A percentile compares a stretch with the other conserved stretches of the same genome.
phyloP scores from a whole-genome alignment of 2,329 filamentous ascomycete species.

The Tolypocladium paradoxum region DNA sequence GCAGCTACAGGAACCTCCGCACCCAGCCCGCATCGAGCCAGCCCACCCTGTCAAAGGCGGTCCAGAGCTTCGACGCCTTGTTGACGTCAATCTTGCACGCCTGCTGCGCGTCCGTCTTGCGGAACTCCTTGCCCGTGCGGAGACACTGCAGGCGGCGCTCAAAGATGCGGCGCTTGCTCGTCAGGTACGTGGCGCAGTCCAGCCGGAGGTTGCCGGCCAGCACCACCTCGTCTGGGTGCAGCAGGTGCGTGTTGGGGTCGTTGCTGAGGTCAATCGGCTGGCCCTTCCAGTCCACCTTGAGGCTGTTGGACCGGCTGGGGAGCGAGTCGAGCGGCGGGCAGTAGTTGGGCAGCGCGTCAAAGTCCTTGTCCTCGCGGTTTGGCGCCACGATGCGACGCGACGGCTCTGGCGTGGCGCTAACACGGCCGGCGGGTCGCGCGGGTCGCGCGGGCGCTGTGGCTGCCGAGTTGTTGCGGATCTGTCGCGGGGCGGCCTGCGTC shows the following conservation, averaged over 20 bases:
- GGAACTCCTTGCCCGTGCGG: slow-evolving; percentile 67
- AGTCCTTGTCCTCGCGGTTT: slow-evolving; percentile 76
- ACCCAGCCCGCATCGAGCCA: slow-evolving; percentile 57
- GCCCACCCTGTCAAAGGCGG: slow-evolving; percentile 74
- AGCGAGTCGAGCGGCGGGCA: slow-evolving; percentile 60
- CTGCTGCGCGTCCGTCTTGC: slow-evolving; percentile 91
- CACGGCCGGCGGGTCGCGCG: slow-evolving; percentile 19
- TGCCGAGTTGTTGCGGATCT: slow-evolving; percentile 20
- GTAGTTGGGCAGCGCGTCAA: slow-evolving; percentile 57
- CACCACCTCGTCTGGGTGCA: slow-evolving; percentile 68
- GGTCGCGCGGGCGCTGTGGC: slow-evolving; percentile 6
- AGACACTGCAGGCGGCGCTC: slow-evolving; percentile 59
- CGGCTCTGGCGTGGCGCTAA: slow-evolving; percentile 39
- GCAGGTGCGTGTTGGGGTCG: slow-evolving; percentile 57
- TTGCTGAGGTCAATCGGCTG: slow-evolving; percentile 63
- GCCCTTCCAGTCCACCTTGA: slow-evolving; percentile 85
- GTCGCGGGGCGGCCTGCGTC: slow-evolving; percentile 18
- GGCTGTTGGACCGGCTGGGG: slow-evolving; percentile 52
- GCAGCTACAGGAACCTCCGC: slow-evolving; percentile 20
- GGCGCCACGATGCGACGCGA: slow-evolving; percentile 44
- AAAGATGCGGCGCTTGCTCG: slow-evolving; percentile 89
- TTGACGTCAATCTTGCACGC: slow-evolving; percentile 98
- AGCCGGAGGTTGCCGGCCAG: slow-evolving; percentile 73
- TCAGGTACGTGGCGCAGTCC: slow-evolving; percentile 79
- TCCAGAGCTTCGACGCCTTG: slow-evolving; percentile 89